Evolutionary conservation across 768 basidiomycete species (phyloP).

Genomic region (Amanita fuliginea): DNA sequence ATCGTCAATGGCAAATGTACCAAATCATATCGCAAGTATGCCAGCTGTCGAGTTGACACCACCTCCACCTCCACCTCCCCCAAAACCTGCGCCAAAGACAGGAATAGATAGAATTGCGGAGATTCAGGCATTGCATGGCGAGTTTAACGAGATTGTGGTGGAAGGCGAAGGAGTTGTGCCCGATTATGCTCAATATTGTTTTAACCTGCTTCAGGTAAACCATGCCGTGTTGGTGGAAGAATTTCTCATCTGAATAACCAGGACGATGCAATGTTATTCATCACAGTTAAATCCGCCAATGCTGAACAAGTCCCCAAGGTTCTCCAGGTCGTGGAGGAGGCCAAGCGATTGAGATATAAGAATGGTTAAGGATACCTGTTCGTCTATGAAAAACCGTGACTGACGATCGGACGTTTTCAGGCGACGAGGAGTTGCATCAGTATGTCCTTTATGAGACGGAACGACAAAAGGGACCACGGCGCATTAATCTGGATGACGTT

Average conservation of each 20-base stretch:
- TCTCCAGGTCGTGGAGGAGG: conserved; percentile 68
- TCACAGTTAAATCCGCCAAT: conserved; percentile 57
- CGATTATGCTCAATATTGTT: conserved; percentile 65
- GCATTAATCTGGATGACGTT: conserved; percentile 65
- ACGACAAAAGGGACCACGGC: conserved; percentile 41
- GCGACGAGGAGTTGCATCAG: conserved; percentile 56
- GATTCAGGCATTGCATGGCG: conserved; percentile 53
- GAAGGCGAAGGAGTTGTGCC: conserved; percentile 50
- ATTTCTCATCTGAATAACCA: conserved; percentile 13
- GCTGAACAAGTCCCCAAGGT: conserved; percentile 65
- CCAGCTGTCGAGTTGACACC: conserved; percentile 20
- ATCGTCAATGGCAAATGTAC: not conserved
- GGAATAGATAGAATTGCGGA: conserved; percentile 65
- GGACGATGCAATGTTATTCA: conserved; percentile 77
- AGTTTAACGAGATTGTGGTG: conserved; percentile 67
- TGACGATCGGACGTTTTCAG: conserved; percentile 15
- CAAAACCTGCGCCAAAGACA: conserved; percentile 51
- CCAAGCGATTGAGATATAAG: conserved; percentile 68
- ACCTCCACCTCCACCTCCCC: conserved; percentile 33
- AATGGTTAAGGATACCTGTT: conserved; percentile 33
- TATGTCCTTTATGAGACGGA: conserved; percentile 64
- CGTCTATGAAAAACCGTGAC: not conserved
- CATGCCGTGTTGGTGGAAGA: not conserved
- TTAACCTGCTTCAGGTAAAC: conserved; percentile 48
- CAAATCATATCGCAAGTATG: not conserved